Base-by-base conservation (phyloP, 2,329 filamentous ascomycete species). In the Trichophyton schoenleinii region DNA sequence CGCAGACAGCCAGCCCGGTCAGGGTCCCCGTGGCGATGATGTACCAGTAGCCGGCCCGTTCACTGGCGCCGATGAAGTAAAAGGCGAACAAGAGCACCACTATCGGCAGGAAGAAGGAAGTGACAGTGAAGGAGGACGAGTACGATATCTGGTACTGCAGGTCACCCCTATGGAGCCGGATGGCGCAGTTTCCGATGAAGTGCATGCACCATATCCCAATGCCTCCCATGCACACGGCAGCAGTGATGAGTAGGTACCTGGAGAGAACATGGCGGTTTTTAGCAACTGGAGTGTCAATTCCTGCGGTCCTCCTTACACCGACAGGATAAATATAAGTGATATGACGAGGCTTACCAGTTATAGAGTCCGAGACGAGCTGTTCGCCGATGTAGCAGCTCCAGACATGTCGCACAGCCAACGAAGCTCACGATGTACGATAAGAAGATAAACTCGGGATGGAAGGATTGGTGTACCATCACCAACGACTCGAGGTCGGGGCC, bases 61-160 rank as follows among this genome's bases (percentile, higher is more conserved):
- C 81, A 66, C 80, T 80, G 31, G 80, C 79, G 4, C 84, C 88
- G 52, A 87, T 83, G 38, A 85, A 80, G 63, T 86, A 80, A 68
- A 95, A 91, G 20, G 89, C 88, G 6, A 83, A 71, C 18, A 88
- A 79, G 3, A 95, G 80, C 20, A 92, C 88, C 36, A 87, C 64
- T 55, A 95, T 86, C 0, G 90, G 89, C 9, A 95, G 77, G 68
- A 95, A 86, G 67, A 92, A 89, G 0, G 89, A 95, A 7, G 91
- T 74, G 0, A 83, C 83, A 0, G 89, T 94, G 70, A 85, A 88
- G 28, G 82, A 81, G 60, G 82, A 77, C 59, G 82, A 88, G 77
- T 94, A 95, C 41, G 83, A 80, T 59, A 94, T 85, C 65, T 92
- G 88, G 9, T 89, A 77, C 41, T 82, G 75, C 11, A 75, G 64